These are phyloP conservation scores for Hippophae gyantsensis DNA, from an alignment of 306 rosid genomes.

Conservation along the genomic window DNA sequence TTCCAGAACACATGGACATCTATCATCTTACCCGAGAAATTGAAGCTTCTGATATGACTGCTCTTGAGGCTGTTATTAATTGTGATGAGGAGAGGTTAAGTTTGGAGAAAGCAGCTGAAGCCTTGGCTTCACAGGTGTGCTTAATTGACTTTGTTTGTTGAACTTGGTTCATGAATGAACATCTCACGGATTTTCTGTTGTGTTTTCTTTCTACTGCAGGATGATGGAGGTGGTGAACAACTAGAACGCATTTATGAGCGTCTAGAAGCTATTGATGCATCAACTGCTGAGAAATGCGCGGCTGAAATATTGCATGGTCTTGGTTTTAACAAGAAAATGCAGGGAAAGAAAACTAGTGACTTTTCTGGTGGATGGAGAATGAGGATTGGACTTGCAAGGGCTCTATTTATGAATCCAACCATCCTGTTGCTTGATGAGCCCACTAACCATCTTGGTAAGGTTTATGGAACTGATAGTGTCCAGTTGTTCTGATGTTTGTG, in stretches of 20 bases:
- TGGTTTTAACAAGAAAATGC: slow-evolving; percentile 93
- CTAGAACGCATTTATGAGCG: slow-evolving; percentile 90
- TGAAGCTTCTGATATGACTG: slow-evolving; percentile 96
- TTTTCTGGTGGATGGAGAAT: slow-evolving; percentile 99
- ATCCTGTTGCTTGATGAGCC: slow-evolving; percentile 94
- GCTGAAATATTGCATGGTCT: slow-evolving; percentile 93
- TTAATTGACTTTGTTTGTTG: slow-evolving; percentile 1
- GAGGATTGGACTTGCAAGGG: slow-evolving; percentile 97
- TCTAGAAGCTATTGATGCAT: slow-evolving; percentile 78
- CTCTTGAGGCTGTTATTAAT: slow-evolving; percentile 78
- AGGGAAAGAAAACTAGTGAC: slow-evolving; percentile 78
- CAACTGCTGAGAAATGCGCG: slow-evolving; percentile 98
- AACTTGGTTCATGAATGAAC: not conserved
- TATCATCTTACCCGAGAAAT: slow-evolving; percentile 79
- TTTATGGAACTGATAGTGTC: not conserved
- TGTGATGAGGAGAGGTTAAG: slow-evolving; percentile 92
- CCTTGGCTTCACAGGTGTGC: slow-evolving; percentile 64
- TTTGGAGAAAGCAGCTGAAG: slow-evolving; percentile 87
- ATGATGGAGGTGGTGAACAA: slow-evolving; percentile 92
- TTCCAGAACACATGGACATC: slow-evolving; percentile 97
- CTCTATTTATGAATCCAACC: slow-evolving; percentile 90
- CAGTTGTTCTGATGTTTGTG: not conserved
- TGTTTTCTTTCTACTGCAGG: slow-evolving; percentile 32
- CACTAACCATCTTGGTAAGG: slow-evolving; percentile 88
- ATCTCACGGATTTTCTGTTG: not conserved